phyloP scores from a whole-genome alignment of 768 basidiomycete genomes.

The Agrocybe pediades region DNA sequence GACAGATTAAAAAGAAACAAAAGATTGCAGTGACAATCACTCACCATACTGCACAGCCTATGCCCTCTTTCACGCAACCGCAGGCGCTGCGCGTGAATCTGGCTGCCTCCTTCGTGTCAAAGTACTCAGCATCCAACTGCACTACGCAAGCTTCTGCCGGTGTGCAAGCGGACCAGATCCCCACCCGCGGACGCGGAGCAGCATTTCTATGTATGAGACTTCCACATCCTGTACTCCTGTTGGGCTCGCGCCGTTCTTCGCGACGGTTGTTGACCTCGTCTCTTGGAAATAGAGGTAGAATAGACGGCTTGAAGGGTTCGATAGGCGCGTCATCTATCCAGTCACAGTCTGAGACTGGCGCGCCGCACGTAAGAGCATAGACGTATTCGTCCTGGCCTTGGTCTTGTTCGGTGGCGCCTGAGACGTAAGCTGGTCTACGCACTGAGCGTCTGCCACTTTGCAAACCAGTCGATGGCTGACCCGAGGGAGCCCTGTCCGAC shows the following conservation, averaged over 20 bases:
- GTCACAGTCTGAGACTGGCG: slow-evolving; percentile 11
- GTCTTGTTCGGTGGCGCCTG: slow-evolving; percentile 7
- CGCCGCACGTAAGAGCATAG: slow-evolving; percentile 33
- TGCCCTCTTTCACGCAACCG: slow-evolving; percentile 67
- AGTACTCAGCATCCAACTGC: slow-evolving; percentile 57
- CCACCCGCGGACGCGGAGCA: slow-evolving; percentile 49
- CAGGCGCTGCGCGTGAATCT: slow-evolving; percentile 58
- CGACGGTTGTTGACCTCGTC: slow-evolving; percentile 16
- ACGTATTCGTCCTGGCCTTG: slow-evolving; percentile 20
- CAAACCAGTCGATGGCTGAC: background rate
- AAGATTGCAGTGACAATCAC: slow-evolving; percentile 15
- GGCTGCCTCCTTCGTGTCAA: slow-evolving; percentile 49
- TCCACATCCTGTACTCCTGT: slow-evolving; percentile 55
- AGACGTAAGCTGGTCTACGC: slow-evolving; percentile 18
- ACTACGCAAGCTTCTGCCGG: slow-evolving; percentile 57
- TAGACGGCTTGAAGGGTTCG: slow-evolving; percentile 34
- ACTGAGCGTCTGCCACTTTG: slow-evolving; percentile 12
- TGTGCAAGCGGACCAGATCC: slow-evolving; percentile 61
- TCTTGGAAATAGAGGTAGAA: slow-evolving; percentile 37
- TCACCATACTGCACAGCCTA: slow-evolving; percentile 52
- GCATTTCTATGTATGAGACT: slow-evolving; percentile 59
- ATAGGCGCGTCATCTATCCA: slow-evolving; percentile 8
- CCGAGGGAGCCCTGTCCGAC: background rate
- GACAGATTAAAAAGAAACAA: background rate
- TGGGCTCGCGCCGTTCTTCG: slow-evolving; percentile 9